phyloP scores from a whole-genome alignment of 1,284 basidiomycete genomes.

The Amylostereum areolatum region DNA sequence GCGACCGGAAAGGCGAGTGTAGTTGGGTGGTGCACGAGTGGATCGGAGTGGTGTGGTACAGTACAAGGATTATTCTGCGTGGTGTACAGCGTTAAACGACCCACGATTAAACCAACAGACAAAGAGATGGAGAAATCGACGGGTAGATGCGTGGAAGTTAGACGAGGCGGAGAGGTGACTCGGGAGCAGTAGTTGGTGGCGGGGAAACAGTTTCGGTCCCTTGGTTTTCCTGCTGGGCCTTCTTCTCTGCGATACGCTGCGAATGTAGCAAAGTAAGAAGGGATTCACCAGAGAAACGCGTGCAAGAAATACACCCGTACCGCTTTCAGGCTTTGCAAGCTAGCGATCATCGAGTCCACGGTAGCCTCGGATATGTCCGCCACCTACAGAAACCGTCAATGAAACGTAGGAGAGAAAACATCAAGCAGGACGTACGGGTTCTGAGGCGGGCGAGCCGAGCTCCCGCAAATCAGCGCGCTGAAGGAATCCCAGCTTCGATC shows the following conservation, averaged over 20 bases:
- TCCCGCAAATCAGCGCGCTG: neutral
- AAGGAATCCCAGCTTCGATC: neutral
- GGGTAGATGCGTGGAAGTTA: too few species aligned
- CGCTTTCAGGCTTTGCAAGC: constrained; percentile 51
- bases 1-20: too few species aligned
- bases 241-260: constrained; percentile 58
- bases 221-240: constrained; percentile 32
- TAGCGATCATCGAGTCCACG: constrained; percentile 51
- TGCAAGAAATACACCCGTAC: constrained; percentile 30
- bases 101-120: too few species aligned
- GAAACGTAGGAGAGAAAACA: neutral
- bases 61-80: too few species aligned
- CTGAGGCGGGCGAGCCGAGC: neutral
- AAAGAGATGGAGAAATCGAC: too few species aligned
- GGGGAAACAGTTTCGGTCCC: constrained; percentile 10
- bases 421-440: neutral
- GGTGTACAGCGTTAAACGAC: too few species aligned
- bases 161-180: too few species aligned
- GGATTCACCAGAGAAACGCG: neutral
- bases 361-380: constrained; percentile 55
- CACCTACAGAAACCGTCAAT: neutral
- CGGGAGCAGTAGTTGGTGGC: neutral
- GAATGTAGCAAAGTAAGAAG: neutral
- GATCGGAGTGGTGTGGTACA: too few species aligned
- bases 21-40: too few species aligned